A percentile compares a stretch with the other conserved stretches of the same genome.
Evolutionary conservation across 2,329 filamentous ascomycete genomes (phyloP).

Genomic region (Dactylellina parvicollis): DNA sequence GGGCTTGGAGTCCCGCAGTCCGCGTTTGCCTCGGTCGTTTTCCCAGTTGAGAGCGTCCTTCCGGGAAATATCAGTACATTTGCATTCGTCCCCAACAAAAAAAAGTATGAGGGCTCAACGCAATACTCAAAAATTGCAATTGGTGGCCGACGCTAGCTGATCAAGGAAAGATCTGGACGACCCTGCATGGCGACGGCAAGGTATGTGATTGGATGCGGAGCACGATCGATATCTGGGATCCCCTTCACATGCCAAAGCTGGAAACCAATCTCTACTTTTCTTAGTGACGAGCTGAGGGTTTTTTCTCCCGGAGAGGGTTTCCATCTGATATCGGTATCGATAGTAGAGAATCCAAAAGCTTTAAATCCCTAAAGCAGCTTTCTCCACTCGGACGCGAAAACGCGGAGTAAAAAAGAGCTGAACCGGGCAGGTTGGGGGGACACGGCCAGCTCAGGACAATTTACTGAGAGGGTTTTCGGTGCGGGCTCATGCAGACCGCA

Average conservation of each 20-base stretch:
- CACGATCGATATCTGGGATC: constrained; percentile 19
- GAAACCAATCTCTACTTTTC: neutral
- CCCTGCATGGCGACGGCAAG: constrained; percentile 47
- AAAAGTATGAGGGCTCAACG: constrained; percentile 22
- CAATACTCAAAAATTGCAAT: constrained; percentile 20
- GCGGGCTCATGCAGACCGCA: constrained; percentile 18
- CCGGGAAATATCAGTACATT: constrained; percentile 18
- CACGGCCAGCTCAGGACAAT: neutral
- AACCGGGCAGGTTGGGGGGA: neutral
- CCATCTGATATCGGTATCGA: constrained; percentile 41
- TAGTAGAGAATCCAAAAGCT: too few relatives aligned
- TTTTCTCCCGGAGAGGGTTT: constrained; percentile 18
- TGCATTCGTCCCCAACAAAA: constrained; percentile 46
- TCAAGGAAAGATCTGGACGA: constrained; percentile 44
- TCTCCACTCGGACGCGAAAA: constrained; percentile 23
- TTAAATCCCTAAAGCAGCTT: constrained; percentile 10
- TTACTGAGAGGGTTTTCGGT: neutral
- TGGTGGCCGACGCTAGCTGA: constrained; percentile 36
- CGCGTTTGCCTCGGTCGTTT: constrained; percentile 13
- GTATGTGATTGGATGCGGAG: constrained; percentile 24
- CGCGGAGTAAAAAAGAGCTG: constrained; percentile 21
- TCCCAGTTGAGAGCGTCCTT: constrained; percentile 5
- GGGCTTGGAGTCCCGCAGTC: neutral
- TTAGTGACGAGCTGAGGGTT: constrained; percentile 1
- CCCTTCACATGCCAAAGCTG: constrained; percentile 40